Conservation (phyloP, 2,329 filamentous ascomycete genomes). For the Bipolaris cookei region DNA sequence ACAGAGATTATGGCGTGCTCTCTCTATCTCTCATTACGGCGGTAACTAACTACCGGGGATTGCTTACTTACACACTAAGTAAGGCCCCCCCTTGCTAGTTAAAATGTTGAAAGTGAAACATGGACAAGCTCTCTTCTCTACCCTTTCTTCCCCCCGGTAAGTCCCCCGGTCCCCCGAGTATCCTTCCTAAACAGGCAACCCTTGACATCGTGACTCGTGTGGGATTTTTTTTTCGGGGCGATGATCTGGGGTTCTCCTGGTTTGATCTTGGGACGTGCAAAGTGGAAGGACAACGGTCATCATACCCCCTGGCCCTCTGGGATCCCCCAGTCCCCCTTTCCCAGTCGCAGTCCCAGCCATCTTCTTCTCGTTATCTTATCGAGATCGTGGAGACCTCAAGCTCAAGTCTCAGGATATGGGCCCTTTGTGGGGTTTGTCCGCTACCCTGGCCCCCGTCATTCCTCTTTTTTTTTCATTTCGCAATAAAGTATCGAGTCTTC, state of each 20-base stretch:
- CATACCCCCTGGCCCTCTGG: too few relatives aligned
- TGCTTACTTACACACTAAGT: too few relatives aligned
- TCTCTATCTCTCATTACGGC: too few relatives aligned
- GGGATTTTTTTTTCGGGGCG: neutral
- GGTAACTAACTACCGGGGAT: too few relatives aligned
- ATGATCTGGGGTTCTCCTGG: constrained; percentile 5
- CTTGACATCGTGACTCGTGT: constrained; percentile 6
- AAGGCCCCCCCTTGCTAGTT: too few relatives aligned
- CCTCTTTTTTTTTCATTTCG: constrained; percentile 3
- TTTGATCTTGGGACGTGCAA: constrained; percentile 11
- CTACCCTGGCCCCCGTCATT: constrained; percentile 2
- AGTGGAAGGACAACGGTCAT: constrained; percentile 35
- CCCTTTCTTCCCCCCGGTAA: neutral
- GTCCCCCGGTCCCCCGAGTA: too few relatives aligned
- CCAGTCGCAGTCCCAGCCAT: neutral
- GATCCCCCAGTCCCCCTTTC: too few relatives aligned
- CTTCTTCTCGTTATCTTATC: neutral
- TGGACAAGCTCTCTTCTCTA: neutral
- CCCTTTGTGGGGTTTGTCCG: neutral
- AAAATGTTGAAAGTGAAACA: neutral
- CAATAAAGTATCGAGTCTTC: neutral
- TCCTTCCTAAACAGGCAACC: neutral
- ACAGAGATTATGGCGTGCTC: too few relatives aligned
- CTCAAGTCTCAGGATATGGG: neutral
- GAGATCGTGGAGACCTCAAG: neutral